Base-by-base conservation (phyloP, 176 grass and related monocot species). In the Ananas comosus region DNA sequence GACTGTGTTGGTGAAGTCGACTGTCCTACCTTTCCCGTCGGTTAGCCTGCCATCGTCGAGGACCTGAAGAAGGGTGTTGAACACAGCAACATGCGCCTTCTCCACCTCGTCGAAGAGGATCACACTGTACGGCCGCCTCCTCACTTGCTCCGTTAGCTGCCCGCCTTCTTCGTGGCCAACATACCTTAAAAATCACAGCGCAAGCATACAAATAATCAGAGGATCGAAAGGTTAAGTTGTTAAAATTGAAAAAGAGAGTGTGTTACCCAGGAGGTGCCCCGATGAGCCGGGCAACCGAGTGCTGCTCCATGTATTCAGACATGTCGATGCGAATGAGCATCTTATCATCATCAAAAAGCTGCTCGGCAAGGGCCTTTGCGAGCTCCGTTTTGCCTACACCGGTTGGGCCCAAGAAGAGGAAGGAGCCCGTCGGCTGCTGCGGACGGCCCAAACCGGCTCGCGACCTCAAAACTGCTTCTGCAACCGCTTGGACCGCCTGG, bases 261-360 rank as follows among this genome's bases (percentile, higher is more conserved):
- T 24, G 23, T 24, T 96, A 96, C 89, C 93, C 93, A 52, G 93
- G 93, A n/a, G 93, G 93, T 10, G 93, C 93, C 13, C 93, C 93
- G 29, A 96, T 96, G 0, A 96, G 76, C 0, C 93, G 81, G 17
- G 93, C 86, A 23, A 96, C 86, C 1, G 93, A 96, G 69, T 96
- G 89, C 79, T 96, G 93, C 74, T 96, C 93, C 93, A 96, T 96
- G 76, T 96, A 96, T 28, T 96, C 93, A 0, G 88, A 89, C 93
- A 96, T 96, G 77, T 96, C 93, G 1, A 96, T 85, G 83, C 93
- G 89, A 11, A 96, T 78, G 10, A 96, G 81, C 18, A 96, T 81
- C 57, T 96, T 96, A 79, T 96, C 93, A 33, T 96, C 92, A 51
- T 96, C 92, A 61, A 96, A 96, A 17, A 96, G 70, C 63, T 96